Conservation (phyloP, 352 stramenopile species). For the Globisporangium okanoganense region DNA sequence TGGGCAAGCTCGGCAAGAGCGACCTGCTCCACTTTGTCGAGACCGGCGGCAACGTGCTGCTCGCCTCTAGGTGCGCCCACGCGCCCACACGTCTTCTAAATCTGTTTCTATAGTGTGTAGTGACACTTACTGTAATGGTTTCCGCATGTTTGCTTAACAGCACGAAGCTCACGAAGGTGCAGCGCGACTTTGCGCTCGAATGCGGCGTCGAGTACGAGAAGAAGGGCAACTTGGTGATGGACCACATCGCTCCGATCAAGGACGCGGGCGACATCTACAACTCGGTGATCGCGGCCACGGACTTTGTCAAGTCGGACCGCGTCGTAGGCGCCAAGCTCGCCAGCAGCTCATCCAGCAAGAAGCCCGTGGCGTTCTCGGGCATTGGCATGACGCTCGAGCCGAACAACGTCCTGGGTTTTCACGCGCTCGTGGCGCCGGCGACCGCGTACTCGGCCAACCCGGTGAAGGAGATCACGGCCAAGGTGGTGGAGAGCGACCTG, state of each 20-base stretch:
- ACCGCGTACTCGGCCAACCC: slow-evolving; percentile 83
- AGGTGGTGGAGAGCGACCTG: slow-evolving; percentile 56
- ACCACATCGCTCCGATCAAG: slow-evolving; percentile 73
- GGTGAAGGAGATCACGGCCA: slow-evolving; percentile 64
- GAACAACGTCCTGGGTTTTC: slow-evolving; percentile 82
- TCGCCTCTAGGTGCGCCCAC: slow-evolving; percentile 38
- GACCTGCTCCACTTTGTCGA: slow-evolving; percentile 85
- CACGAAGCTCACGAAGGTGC: slow-evolving; percentile 71
- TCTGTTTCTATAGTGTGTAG: not conserved
- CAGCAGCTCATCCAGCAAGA: slow-evolving; percentile 38
- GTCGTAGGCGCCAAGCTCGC: slow-evolving; percentile 53
- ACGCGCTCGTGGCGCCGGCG: slow-evolving; percentile 65
- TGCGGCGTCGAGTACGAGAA: slow-evolving; percentile 88
- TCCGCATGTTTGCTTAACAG: too few species aligned
- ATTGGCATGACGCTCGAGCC: slow-evolving; percentile 81
- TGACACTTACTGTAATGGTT: too few species aligned
- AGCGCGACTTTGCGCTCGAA: slow-evolving; percentile 83
- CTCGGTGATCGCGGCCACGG: slow-evolving; percentile 58
- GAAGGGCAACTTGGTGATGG: slow-evolving; percentile 84
- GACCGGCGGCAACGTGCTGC: slow-evolving; percentile 79
- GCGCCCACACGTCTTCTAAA: not conserved
- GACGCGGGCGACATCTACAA: slow-evolving; percentile 73
- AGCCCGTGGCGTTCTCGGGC: slow-evolving; percentile 71
- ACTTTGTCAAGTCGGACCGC: slow-evolving; percentile 65
- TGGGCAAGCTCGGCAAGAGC: slow-evolving; percentile 59